Evolutionary conservation across 352 stramenopile genomes (phyloP), one percentile per base, ranked within the genome.

Genomic region (Globisporangium orthogonon): DNA sequence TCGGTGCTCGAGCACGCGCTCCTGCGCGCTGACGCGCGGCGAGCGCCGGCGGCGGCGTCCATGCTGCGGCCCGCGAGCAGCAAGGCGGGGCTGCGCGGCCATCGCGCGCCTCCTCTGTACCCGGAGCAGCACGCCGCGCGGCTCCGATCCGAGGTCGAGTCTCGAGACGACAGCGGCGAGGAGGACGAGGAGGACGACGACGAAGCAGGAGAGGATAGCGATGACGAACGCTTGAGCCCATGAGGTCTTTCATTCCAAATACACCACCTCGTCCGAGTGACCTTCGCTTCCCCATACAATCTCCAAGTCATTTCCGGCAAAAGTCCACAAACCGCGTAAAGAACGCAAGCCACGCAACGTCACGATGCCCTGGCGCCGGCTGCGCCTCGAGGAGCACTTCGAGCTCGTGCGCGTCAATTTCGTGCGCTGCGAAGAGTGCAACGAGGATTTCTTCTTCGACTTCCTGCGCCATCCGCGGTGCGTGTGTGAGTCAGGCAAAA

Each of bases 361-460:
- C n/a, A 39, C 40, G 30, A 63, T 63, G 58, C 58, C 58, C 31
- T 63, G 58, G 58, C 58, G 58, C 58, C 53, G 54, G 11, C 52
- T 79, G 29, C 72, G 67, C 18, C 83, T 87, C 60, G 76, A 86
- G 31, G 72, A 76, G 65, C 76, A 87, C 55, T 90, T 88, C 63
- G 80, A 88, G 58, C 61, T 69, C 44, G 65, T 74, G 58, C 71
- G 68, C 13, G 80, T 78, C 40, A 91, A 91, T 52, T 79, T 88
- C 39, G 87, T 91, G 31, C 80, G 78, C 44, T 91, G 80, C 55
- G 80, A 91, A 45, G 76, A 91, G 60, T 91, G 80, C 65, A 87
- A 85, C 47, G 78, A 88, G 57, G 86, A 84, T 52, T 91, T 87
- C 31, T 91, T 87, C 61, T 91, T 91, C 52, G 80, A 91, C 63